Evolutionary conservation across 2,329 filamentous ascomycete species (phyloP), one percentile per base, ranked within the genome.

Genomic region (Sphaerostilbella broomeana): DNA sequence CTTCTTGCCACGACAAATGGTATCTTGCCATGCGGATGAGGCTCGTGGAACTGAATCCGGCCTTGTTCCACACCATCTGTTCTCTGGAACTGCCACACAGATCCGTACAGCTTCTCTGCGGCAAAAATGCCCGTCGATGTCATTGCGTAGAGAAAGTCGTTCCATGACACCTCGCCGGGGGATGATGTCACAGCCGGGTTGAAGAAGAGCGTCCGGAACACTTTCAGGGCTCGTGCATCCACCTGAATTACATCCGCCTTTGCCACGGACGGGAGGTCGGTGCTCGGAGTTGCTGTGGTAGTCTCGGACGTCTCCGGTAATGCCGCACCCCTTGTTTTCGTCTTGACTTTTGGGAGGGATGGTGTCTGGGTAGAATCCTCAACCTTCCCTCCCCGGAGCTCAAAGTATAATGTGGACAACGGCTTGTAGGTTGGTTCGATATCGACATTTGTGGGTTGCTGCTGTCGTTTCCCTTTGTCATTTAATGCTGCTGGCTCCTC

Each of bases 11-110:
- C 55, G 2, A 47, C 46, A 43, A 70, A 73, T 0, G 68, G 57
- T 4, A 81, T 62, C 54, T 79, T 79, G 1, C 58, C 57, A 2
- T 51, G 52, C 0, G 75, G 73, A 53, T 81, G 75, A 3, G 77
- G 76, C 49, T 79, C 74, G 45, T 81, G 74, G 44, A 80, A 75
- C 38, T 77, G 70, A 21, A 81, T 80, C 17, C 64, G 67, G 4
- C 68, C 55, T 26, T 67, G 58, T 0, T 67, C 60, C 37, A 69
- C 62, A 16, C 66, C 43, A 3, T 47, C 48, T 4, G 51, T 52
- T 4, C 69, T 70, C 11, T 59, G 62, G 44, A 81, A 81, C 9
- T 77, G 70, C 77, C 77, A 81, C 0, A 70, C 70, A 1, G 72
- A 79, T 0, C 75, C 74, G 43, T 78, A 77, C 0, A 79, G 61